phyloP scores from a whole-genome alignment of 2,329 filamentous ascomycete genomes.

The Xylaria hypoxylon region DNA sequence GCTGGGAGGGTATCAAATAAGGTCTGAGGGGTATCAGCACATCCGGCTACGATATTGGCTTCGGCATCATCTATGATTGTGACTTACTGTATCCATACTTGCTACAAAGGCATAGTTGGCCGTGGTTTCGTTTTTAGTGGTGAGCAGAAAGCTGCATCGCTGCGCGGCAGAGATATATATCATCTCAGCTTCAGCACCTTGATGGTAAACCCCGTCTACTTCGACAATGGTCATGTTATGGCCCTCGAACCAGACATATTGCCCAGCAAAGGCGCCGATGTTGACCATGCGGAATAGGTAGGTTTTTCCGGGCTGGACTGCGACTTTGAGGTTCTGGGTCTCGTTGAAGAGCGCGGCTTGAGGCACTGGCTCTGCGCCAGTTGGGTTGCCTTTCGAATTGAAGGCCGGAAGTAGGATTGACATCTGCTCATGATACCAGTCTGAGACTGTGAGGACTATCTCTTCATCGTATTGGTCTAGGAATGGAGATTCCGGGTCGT shows the following conservation, averaged over 20 bases:
- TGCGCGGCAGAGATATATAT: conserved; percentile 77
- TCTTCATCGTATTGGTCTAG: conserved; percentile 70
- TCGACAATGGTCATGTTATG: conserved; percentile 77
- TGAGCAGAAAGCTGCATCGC: conserved; percentile 71
- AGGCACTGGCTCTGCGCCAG: conserved; percentile 73
- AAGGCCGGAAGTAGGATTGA: conserved; percentile 59
- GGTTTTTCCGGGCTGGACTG: conserved; percentile 74
- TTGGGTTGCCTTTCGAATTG: conserved; percentile 66
- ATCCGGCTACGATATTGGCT: not conserved
- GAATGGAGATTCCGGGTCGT: conserved; percentile 72
- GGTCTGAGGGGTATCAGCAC: conserved; percentile 55
- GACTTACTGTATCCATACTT: conserved; percentile 74
- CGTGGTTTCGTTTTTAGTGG: conserved; percentile 69
- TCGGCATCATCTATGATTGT: not conserved
- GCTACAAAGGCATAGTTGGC: conserved; percentile 75
- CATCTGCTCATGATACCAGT: conserved; percentile 76
- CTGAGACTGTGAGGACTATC: conserved; percentile 72
- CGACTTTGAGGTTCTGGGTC: conserved; percentile 68
- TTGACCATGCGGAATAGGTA: conserved; percentile 80
- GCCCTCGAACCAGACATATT: conserved; percentile 75
- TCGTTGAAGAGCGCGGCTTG: conserved; percentile 79
- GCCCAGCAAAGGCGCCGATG: conserved; percentile 76
- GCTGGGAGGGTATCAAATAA: conserved; percentile 77
- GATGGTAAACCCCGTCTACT: conserved; percentile 77
- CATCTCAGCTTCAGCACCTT: conserved; percentile 68